Evolutionary conservation across 2,329 filamentous ascomycete genomes (phyloP), one percentile per base, ranked within the genome.

Genomic region (Pseudodiploospora longispora): DNA sequence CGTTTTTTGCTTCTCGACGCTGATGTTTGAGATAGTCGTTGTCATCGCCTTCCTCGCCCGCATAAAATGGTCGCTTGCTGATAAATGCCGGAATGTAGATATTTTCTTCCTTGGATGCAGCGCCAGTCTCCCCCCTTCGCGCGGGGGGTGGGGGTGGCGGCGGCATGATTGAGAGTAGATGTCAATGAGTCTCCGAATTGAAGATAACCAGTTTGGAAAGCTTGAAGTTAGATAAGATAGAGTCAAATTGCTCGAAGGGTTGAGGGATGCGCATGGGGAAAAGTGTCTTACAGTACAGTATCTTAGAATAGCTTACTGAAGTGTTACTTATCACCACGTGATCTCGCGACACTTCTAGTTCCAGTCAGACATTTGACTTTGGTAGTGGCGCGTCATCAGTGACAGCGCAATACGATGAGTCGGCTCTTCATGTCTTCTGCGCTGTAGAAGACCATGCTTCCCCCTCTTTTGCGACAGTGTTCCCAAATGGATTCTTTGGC

Each of bases 11-110:
- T 34, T 68, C 64, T 34, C 64, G 61, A 63, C 90, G 87, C 60
- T 98, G 93, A 79, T 98, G 93, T 67, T 95, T 88, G 52, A 98
- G 86, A 63, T 97, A 98, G 59, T 97, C 90, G 61, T 78, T 79
- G 49, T 85, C 76, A 48, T 83, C 80, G 52, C 83, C 83, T 60
- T 89, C 87, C 55, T 86, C 82, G 57, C 78, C 81, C 43, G 94
- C 82, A 66, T 97, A 98, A 69, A 98, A 98, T 4, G 93, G 93
- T 55, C 94, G 90, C 65, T 95, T 96, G 56, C 89, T 90, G 69
- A 98, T 98, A 75, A 96, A 98, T 43, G 87, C 82, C 5, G 93
- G 93, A 59, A 98, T 98, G 74, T 98, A 98, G 64, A 96, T 83
- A 75, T 98, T 98, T 66, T 93, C 88, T 65, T 95, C 89, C 63